phyloP scores from a whole-genome alignment of 2,329 filamentous ascomycete genomes.

The Aspergillus fumigatiaffinis region DNA sequence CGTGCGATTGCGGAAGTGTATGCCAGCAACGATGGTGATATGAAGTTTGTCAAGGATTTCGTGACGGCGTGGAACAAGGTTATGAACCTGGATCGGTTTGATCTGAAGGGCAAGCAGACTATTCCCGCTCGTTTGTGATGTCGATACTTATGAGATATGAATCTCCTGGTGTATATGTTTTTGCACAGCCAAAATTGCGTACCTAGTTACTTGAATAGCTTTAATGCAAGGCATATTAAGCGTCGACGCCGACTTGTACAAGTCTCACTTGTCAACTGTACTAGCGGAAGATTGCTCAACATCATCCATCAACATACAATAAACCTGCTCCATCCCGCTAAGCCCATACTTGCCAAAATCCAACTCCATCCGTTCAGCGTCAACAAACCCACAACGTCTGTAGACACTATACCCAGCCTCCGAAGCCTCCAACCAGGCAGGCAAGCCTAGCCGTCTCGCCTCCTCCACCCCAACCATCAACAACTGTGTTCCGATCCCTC shows the following conservation, averaged over 20 bases:
- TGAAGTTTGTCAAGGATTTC: conserved; percentile 69
- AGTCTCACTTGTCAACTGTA: too few relatives aligned
- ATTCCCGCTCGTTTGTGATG: background rate
- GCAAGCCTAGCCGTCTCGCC: background rate
- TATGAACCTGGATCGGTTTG: conserved; percentile 69
- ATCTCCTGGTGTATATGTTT: too few relatives aligned
- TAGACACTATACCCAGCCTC: background rate
- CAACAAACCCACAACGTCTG: conserved; percentile 1
- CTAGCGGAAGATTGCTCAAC: too few relatives aligned
- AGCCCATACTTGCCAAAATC: conserved; percentile 1
- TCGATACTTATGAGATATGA: too few relatives aligned
- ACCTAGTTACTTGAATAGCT: too few relatives aligned
- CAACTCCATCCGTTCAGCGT: background rate
- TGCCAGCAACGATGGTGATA: conserved; percentile 54
- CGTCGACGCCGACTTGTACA: too few relatives aligned
- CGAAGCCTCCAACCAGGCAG: conserved; percentile 3
- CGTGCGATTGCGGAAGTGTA: conserved; percentile 69
- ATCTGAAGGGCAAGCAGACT: conserved; percentile 29
- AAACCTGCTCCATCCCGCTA: background rate
- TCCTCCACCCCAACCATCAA: background rate
- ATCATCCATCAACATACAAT: background rate
- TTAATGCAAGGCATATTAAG: too few relatives aligned
- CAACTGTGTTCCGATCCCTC: conserved; percentile 1
- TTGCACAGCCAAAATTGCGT: too few relatives aligned
- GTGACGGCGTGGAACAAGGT: conserved; percentile 70